These are phyloP conservation scores for Leccinum broughii DNA, from an alignment of 768 basidiomycete species.

Conservation along the genomic window DNA sequence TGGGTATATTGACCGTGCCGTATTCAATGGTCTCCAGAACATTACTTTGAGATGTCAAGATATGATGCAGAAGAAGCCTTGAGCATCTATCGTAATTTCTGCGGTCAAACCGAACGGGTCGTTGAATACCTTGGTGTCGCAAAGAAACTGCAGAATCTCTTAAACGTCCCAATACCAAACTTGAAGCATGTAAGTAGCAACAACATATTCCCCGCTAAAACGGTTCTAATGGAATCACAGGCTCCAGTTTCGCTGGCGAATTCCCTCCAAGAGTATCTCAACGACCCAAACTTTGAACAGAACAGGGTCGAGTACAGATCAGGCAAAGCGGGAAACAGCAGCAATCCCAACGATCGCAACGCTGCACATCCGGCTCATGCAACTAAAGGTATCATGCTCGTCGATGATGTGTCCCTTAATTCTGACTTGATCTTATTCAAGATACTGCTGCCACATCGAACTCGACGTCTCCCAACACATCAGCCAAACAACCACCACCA, in stretches of 20 bases:
- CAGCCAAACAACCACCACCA: constrained; percentile 14
- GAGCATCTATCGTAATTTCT: constrained; percentile 89
- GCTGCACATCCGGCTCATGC: constrained; percentile 10
- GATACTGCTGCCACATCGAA: constrained; percentile 20
- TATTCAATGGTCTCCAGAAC: constrained; percentile 52
- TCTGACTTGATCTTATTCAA: constrained; percentile 9
- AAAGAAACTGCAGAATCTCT: constrained; percentile 86
- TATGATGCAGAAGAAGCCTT: constrained; percentile 87
- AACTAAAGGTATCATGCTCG: constrained; percentile 18
- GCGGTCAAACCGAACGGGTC: constrained; percentile 88
- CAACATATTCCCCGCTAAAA: neutral
- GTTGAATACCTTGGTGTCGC: constrained; percentile 93
- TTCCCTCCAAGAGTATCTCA: constrained; percentile 92
- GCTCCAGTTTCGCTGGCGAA: constrained; percentile 94
- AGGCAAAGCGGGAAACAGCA: constrained; percentile 68
- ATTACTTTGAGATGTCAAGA: constrained; percentile 98
- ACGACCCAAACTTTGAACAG: constrained; percentile 96
- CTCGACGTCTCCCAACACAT: constrained; percentile 20
- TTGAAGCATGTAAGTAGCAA: constrained; percentile 72
- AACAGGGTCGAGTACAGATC: constrained; percentile 91
- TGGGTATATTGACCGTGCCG: constrained; percentile 12
- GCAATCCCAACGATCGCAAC: constrained; percentile 18
- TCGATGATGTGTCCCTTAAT: neutral
- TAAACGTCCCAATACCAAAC: constrained; percentile 94
- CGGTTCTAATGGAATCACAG: constrained; percentile 39